Base-by-base conservation (phyloP, 1,284 basidiomycete species). In the Chondrostereum purpureum region DNA sequence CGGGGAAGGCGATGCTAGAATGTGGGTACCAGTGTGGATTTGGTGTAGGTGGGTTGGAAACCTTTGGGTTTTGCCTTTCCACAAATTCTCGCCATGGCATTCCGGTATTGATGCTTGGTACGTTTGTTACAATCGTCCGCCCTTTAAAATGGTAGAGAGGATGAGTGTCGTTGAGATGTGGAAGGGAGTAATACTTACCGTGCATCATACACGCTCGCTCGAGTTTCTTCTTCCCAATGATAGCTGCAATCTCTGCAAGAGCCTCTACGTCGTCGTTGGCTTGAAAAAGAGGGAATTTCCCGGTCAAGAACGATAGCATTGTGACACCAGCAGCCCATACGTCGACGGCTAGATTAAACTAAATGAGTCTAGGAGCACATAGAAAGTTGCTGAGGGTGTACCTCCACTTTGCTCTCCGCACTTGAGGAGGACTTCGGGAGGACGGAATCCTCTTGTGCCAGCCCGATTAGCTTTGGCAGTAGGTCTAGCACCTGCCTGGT, bases 251-350 rank as follows among this genome's bases (percentile, higher is more conserved):
- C 66, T 99, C 95, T 78, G 98, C 87, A 31, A 99, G 69, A 4
- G 95, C 95, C 62, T 99, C 95, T 22, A 86, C 79, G 61, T 99
- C 95, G 61, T 98, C 93, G 57, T 80, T 89, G 19, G 94, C 92
- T 59, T 94, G 91, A 68, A 99, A 95, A 17, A 98, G 67, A 0
- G 95, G 95, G 58, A 98, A 99, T 54, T 96, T 95, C 48, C 83
- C 80, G 0, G 87, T 87, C 18, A 99, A 72, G 65, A 98, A 93
- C 62, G 93, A 94, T 4, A 99, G 73, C 0, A 99, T 66, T 44
- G 98, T 96, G 59, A 88, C 85, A 1, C 95, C 95, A 1, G 83
- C 91, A 1, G 94, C 88, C 95, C 95, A 99, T 34, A 98, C 81
- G 59, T 99, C 95, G 57, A 99, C 85, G 8, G 95, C 95, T 92